Conservation (phyloP, 2,329 filamentous ascomycete genomes). For the Ophiocordyceps sinensis region DNA sequence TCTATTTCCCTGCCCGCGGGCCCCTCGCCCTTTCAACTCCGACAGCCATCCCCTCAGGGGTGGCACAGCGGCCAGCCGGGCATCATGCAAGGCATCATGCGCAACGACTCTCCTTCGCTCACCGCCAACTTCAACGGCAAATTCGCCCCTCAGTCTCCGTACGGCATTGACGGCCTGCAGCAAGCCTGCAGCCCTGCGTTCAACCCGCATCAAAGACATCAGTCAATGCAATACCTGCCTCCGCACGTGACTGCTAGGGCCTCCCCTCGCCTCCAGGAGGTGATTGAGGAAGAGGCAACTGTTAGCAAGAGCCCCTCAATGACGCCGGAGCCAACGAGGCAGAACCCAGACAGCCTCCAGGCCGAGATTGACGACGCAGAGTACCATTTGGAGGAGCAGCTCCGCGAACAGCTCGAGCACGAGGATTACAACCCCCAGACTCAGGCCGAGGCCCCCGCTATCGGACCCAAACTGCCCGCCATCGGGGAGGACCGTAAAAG, state of each 20-base stretch:
- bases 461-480: slow-evolving; percentile 10
- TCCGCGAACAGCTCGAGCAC: slow-evolving; percentile 65
- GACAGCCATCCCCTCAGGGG: slow-evolving; percentile 41
- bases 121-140: slow-evolving; percentile 33
- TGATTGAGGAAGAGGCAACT: slow-evolving; percentile 56
- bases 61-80: slow-evolving; percentile 42
- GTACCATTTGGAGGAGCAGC: slow-evolving; percentile 68
- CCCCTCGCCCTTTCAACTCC: slow-evolving; percentile 53
- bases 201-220: slow-evolving; percentile 39
- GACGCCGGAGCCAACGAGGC: slow-evolving; percentile 33
- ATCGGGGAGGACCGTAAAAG: slow-evolving; percentile 25
- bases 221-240: slow-evolving; percentile 43
- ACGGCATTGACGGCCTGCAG: slow-evolving; percentile 36
- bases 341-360: slow-evolving; percentile 57
- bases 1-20: slow-evolving; percentile 53
- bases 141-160: slow-evolving; percentile 51
- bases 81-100: slow-evolving; percentile 35
- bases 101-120: slow-evolving; percentile 50
- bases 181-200: slow-evolving; percentile 24
- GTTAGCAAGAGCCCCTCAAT: slow-evolving; percentile 35
- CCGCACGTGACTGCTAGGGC: slow-evolving; percentile 38
- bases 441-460: slow-evolving; percentile 13
- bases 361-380: slow-evolving; percentile 76
- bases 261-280: slow-evolving; percentile 52
- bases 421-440: slow-evolving; percentile 59